Base-by-base conservation (phyloP, 179 eudicot species). In the Monotropa hypopitys region DNA sequence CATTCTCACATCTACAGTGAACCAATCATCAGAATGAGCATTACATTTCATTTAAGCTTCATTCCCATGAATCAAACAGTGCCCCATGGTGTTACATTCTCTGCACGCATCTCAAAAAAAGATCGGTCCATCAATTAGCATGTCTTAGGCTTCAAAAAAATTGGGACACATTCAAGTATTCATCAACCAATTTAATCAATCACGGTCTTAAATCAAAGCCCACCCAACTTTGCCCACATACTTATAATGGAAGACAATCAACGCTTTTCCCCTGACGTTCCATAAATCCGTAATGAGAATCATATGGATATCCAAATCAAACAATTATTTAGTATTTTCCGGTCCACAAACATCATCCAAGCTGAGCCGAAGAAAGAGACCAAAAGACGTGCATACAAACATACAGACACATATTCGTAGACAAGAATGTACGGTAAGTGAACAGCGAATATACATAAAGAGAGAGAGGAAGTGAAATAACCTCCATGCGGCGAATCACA, bases 401-500 rank as follows among this genome's bases (percentile, higher is more conserved):
- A 66, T 38, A 66, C 45, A 65, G 18, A 15, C 35, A 38, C 4
- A 43, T 0, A 51, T 74, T 3, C 2, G 1, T 2, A 46, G 26
- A n/a, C 28, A 35, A 15, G 1, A 4, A 4, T 7, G 20, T 45
- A 65, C 7, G 35, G 15, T 20, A 10, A 50, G 8, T 2, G 3
- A 51, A 18, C 20, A 3, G 46, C 23, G 26, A 3, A 13, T 43
- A 23, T 23, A 62, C 11, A 50, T 9, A 21, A 0, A 9, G 51
- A 47, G 56, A 21, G 54, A 73, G 43, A 30, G 62, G 42, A 51
- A 30, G 28, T 18, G 40, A 1, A n/a, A 2, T 42, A 61, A 94
- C 97, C 97, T 92, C 92, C 96, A 92, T 92, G 62, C 83, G 83
- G 70, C 81, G 79, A 61, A 85, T 77, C 56, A 84, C 83, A 81